These are phyloP conservation scores for Corchorus capsularis DNA, from an alignment of 345 rosid genomes.

Conservation along the genomic window DNA sequence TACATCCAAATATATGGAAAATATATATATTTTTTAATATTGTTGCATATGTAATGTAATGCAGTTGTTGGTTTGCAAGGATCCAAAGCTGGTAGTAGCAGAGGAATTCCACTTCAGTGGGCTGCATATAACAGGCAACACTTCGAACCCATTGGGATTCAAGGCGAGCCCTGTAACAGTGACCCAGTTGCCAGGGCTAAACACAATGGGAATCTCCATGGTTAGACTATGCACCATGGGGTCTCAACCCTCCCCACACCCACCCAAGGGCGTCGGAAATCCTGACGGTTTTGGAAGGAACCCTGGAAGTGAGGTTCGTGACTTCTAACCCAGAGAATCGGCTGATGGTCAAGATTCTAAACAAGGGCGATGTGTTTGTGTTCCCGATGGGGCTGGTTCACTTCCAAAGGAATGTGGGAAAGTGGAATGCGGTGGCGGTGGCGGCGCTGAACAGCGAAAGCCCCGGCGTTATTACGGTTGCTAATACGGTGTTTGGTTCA, in stretches of 20 bases:
- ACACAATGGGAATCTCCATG: constrained; percentile 2
- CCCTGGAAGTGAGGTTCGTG: not conserved
- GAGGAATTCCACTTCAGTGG: not conserved
- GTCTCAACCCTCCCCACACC: not conserved
- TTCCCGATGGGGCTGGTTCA: not conserved
- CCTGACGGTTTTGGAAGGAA: not conserved
- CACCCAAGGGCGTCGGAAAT: not conserved
- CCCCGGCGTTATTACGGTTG: not conserved
- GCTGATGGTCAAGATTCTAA: not conserved
- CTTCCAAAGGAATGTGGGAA: not conserved
- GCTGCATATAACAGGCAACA: not conserved
- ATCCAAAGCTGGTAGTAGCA: not conserved
- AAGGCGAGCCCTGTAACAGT: not conserved
- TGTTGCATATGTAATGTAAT: not conserved
- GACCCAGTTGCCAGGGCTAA: not conserved
- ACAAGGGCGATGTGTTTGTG: constrained; percentile 11
- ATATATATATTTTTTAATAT: too few species aligned
- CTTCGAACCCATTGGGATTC: not conserved
- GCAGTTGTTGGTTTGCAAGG: constrained; percentile 20
- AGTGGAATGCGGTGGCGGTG: not conserved
- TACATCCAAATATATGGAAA: too few species aligned
- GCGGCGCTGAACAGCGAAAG: not conserved
- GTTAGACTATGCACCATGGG: constrained; percentile 4
- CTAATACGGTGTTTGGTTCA: not conserved
- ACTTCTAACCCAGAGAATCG: not conserved